Percentiles rank a stretch among this genome's conserved stretches.
These are phyloP conservation scores for Trypanosoma avium DNA, from an alignment of 208 protist genomes.

Conservation along the genomic window DNA sequence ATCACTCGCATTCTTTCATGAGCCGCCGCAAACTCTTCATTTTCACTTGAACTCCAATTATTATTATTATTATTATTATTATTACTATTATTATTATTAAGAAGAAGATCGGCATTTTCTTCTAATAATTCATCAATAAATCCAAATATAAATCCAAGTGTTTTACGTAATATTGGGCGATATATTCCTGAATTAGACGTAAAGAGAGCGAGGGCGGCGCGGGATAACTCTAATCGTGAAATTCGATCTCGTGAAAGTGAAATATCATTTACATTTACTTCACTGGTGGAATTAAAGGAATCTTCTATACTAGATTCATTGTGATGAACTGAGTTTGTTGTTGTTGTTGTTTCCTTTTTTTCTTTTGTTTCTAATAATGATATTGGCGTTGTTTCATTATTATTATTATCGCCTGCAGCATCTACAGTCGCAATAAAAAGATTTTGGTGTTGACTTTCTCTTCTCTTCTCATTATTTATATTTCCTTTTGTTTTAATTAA, in stretches of 20 bases:
- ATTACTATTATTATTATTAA: not conserved
- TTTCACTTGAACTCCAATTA: constrained; percentile 27
- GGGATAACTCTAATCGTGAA: constrained; percentile 59
- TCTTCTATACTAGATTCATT: no score
- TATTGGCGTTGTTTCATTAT: not conserved
- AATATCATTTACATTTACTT: no score
- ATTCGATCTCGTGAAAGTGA: not conserved
- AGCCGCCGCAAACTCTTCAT: constrained; percentile 45
- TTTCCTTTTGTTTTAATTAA: no score
- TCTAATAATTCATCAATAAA: not conserved
- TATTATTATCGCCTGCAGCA: not conserved
- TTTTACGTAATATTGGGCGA: constrained; percentile 22
- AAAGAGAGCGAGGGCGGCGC: constrained; percentile 77
- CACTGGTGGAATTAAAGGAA: no score
- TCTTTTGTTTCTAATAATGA: not conserved
- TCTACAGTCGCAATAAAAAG: constrained; percentile 14
- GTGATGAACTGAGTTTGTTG: not conserved
- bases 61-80: not conserved
- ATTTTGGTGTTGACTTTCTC: constrained; percentile 1
- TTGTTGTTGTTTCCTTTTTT: not conserved
- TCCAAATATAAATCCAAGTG: not conserved
- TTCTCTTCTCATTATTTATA: no score
- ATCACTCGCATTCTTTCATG: constrained; percentile 69
- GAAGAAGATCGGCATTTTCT: not conserved
- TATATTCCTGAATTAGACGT: constrained; percentile 73